A percentile compares a stretch with the other conserved stretches of the same genome.
Conservation (phyloP, 495 filamentous ascomycete species). For the Neurospora sublineolata region DNA sequence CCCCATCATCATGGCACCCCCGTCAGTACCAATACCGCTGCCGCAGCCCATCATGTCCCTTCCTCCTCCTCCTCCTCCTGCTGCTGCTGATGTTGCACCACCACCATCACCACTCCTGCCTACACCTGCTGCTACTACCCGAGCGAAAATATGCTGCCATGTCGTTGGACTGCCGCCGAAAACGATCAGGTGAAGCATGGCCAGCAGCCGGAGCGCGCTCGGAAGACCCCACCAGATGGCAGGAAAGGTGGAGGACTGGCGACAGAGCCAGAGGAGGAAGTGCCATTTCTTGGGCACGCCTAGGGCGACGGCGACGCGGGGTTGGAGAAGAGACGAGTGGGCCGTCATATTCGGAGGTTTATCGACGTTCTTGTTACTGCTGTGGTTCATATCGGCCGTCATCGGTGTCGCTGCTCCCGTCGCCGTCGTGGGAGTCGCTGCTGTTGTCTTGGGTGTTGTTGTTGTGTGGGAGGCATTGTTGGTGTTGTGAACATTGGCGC, state of each 20-base stretch:
- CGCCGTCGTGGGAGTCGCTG: background rate
- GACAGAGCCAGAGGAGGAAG: constrained; percentile 32
- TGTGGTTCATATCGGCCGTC: background rate
- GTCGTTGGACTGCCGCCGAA: constrained; percentile 6
- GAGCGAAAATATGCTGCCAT: constrained; percentile 2
- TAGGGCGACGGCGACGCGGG: constrained; percentile 38
- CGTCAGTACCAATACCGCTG: background rate
- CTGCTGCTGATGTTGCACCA: constrained; percentile 22
- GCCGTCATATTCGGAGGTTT: constrained; percentile 40
- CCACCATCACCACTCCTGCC: constrained; percentile 4
- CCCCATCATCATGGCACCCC: background rate
- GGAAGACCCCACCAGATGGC: constrained; percentile 35
- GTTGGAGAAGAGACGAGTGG: constrained; percentile 48
- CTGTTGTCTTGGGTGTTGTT: constrained; percentile 4
- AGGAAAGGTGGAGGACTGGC: constrained; percentile 32
- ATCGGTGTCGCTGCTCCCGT: background rate
- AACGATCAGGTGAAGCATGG: constrained; percentile 20
- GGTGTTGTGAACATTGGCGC: background rate
- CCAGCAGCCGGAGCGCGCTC: constrained; percentile 32
- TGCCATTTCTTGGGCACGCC: constrained; percentile 37
- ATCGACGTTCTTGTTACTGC: background rate
- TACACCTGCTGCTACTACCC: constrained; percentile 28
- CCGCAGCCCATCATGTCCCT: constrained; percentile 4
- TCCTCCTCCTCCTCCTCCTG: constrained; percentile 40
- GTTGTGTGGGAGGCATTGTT: background rate